Percentiles rank a stretch among this genome's conserved stretches.
phyloP scores from a whole-genome alignment of 2,329 filamentous ascomycete species.

The Chaetomium globosum region DNA sequence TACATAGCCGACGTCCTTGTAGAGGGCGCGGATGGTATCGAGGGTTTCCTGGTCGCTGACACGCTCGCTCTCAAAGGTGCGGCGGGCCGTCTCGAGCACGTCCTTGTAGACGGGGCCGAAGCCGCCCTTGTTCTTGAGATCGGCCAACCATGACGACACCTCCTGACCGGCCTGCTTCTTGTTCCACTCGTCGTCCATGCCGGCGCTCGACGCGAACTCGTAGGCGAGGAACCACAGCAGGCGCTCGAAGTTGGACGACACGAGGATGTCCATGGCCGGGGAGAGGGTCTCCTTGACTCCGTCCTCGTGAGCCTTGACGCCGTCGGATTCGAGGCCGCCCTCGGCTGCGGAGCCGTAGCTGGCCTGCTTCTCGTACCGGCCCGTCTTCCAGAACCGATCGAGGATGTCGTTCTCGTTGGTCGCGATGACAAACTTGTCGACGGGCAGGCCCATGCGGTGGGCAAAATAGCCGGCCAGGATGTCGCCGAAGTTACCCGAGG shows the following conservation, averaged over 20 bases:
- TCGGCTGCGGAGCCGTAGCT: constrained; percentile 60
- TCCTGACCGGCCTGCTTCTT: constrained; percentile 73
- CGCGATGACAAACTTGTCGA: constrained; percentile 85
- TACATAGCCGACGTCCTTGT: constrained; percentile 64
- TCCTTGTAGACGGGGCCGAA: constrained; percentile 76
- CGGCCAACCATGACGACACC: constrained; percentile 74
- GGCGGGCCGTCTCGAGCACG: constrained; percentile 70
- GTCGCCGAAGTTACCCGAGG: constrained; percentile 95
- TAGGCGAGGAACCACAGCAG: constrained; percentile 91
- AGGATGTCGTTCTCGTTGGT: constrained; percentile 99
- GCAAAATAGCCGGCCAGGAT: constrained; percentile 94
- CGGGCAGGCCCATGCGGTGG: constrained; percentile 59
- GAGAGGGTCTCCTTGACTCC: constrained; percentile 89
- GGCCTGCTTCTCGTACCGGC: constrained; percentile 84
- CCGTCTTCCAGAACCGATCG: constrained; percentile 89
- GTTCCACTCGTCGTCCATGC: constrained; percentile 67
- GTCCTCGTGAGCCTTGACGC: constrained; percentile 64
- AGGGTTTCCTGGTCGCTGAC: constrained; percentile 69
- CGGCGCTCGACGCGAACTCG: constrained; percentile 62
- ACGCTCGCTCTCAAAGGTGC: constrained; percentile 79
- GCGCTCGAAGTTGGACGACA: constrained; percentile 95
- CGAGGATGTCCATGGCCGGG: constrained; percentile 96
- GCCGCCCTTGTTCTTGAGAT: constrained; percentile 78
- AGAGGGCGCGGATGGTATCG: constrained; percentile 63
- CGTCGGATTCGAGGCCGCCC: constrained; percentile 66